Percentiles rank a stretch among this genome's conserved stretches.
phyloP scores from a whole-genome alignment of 2,329 filamentous ascomycete species.

The Ophiostoma populinum region DNA sequence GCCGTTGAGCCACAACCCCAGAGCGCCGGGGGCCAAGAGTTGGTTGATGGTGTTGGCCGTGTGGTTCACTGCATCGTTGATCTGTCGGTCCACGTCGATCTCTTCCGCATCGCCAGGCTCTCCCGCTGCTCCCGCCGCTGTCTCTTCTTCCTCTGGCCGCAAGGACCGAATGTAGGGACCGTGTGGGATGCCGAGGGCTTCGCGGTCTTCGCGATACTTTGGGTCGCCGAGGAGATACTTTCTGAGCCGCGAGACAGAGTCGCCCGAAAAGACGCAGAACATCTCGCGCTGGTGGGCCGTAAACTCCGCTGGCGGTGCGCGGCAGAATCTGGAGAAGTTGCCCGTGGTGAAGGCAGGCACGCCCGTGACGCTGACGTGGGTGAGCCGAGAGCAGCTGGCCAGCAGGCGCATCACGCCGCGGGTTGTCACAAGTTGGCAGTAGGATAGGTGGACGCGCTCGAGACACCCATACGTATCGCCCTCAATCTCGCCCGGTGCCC shows the following conservation, averaged over 20 bases:
- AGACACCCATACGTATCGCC: constrained; percentile 56
- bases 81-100: too few relatives aligned
- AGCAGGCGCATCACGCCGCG: constrained; percentile 75
- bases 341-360: constrained; percentile 78
- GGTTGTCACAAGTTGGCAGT: constrained; percentile 73
- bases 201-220: constrained; percentile 28
- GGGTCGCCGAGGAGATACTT: constrained; percentile 51
- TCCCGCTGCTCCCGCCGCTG: too few relatives aligned
- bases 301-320: constrained; percentile 77
- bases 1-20: too few relatives aligned
- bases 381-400: constrained; percentile 81
- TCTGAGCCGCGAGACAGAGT: constrained; percentile 61
- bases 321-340: constrained; percentile 71
- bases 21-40: too few relatives aligned
- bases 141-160: too few relatives aligned
- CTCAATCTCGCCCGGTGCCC: too few relatives aligned
- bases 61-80: too few relatives aligned
- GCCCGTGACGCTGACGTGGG: constrained; percentile 85
- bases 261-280: constrained; percentile 93
- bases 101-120: too few relatives aligned
- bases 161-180: too few relatives aligned
- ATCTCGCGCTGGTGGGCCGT: constrained; percentile 88
- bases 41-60: too few relatives aligned
- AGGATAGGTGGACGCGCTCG: constrained; percentile 90
- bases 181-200: too few relatives aligned